phyloP scores from a whole-genome alignment of 352 stramenopile species.

The Blastocystis sp. region DNA sequence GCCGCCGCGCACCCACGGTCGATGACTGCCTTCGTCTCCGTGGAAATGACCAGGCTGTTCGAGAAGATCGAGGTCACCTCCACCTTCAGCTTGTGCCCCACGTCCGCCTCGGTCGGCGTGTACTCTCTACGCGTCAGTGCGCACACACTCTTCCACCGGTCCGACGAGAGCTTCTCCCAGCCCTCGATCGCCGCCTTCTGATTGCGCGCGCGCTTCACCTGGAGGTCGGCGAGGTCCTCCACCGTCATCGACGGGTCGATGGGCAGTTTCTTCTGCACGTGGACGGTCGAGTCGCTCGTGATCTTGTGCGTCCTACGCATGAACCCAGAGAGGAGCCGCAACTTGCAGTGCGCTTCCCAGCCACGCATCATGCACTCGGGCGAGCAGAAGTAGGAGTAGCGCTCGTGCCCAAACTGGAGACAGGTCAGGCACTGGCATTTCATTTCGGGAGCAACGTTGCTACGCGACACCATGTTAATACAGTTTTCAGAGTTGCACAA shows the following conservation, averaged over 20 bases:
- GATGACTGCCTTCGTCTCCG: neutral
- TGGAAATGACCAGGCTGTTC: neutral
- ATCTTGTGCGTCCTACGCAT: slow-evolving; percentile 51
- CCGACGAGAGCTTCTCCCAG: slow-evolving; percentile 35
- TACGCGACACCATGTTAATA: slow-evolving; percentile 13
- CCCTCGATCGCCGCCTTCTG: slow-evolving; percentile 12
- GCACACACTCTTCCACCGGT: neutral
- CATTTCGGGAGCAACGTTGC: neutral
- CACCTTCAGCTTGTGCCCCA: slow-evolving; percentile 57
- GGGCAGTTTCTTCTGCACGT: slow-evolving; percentile 31
- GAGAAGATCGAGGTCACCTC: neutral
- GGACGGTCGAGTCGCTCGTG: slow-evolving; percentile 24
- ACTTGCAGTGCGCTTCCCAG: slow-evolving; percentile 35
- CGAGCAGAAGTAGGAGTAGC: slow-evolving; percentile 61
- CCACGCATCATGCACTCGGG: slow-evolving; percentile 23
- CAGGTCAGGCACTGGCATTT: slow-evolving; percentile 71
- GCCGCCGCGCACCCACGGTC: neutral
- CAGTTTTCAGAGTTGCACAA: slow-evolving; percentile 44
- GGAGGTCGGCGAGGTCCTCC: slow-evolving; percentile 41
- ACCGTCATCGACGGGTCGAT: slow-evolving; percentile 2
- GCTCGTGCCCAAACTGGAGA: slow-evolving; percentile 63
- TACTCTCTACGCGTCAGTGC: slow-evolving; percentile 1
- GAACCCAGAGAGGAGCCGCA: neutral
- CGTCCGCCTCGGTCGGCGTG: slow-evolving; percentile 1
- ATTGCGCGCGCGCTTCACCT: slow-evolving; percentile 43